Evolutionary conservation across 768 basidiomycete species (phyloP).

Genomic region (Vararia minispora): DNA sequence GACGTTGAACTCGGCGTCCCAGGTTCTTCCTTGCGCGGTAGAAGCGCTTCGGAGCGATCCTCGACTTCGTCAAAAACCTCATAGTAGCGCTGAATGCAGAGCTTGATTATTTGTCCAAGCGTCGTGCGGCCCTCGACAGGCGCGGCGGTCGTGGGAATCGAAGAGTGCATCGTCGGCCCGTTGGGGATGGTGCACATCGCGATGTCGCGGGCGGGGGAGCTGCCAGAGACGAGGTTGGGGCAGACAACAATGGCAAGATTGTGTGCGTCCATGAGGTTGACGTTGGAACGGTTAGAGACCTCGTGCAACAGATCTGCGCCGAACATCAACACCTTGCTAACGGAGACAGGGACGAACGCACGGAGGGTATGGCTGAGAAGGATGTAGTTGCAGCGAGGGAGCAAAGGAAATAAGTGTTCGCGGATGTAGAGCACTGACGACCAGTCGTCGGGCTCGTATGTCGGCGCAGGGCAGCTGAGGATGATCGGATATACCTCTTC

Average conservation of each 20-base stretch:
- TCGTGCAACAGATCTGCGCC: constrained; percentile 66
- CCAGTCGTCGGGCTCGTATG: constrained; percentile 43
- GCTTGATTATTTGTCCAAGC: constrained; percentile 57
- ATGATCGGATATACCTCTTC: constrained; percentile 57
- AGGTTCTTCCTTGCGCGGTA: constrained; percentile 10
- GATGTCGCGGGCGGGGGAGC: constrained; percentile 61
- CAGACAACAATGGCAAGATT: constrained; percentile 73
- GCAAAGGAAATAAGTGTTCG: constrained; percentile 50
- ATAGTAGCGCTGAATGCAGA: constrained; percentile 76
- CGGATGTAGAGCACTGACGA: constrained; percentile 54
- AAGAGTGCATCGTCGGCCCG: constrained; percentile 27
- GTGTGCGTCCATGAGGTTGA: constrained; percentile 73
- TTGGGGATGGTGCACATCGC: constrained; percentile 58
- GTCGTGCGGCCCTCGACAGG: constrained; percentile 43
- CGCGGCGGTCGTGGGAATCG: constrained; percentile 17
- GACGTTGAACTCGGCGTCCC: constrained; percentile 10
- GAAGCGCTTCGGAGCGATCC: constrained; percentile 56
- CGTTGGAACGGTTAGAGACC: constrained; percentile 52
- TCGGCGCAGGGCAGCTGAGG: constrained; percentile 52
- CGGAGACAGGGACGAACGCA: constrained; percentile 2
- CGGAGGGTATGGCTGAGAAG: constrained; percentile 49
- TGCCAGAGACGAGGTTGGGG: constrained; percentile 68
- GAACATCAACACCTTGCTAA: neutral
- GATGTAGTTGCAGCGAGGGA: constrained; percentile 65
- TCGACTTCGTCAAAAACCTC: constrained; percentile 78